Evolutionary conservation across 2,329 filamentous ascomycete species (phyloP).

Genomic region (Zasmidium cellare): DNA sequence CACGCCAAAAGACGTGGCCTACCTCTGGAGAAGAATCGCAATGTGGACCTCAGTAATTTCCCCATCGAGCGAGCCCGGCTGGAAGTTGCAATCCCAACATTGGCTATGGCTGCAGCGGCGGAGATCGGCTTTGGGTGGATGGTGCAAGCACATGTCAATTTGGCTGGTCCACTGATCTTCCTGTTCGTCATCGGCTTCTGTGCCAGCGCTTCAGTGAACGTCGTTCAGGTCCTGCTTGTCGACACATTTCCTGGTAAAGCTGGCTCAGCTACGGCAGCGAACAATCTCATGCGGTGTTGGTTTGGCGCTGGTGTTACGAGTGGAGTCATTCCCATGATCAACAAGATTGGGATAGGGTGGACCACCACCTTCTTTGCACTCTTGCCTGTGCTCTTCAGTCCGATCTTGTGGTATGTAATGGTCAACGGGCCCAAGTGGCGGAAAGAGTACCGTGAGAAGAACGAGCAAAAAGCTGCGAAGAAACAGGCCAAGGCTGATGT

Average conservation of each 20-base stretch:
- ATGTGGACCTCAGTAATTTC: conserved; percentile 36
- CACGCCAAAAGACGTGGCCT: conserved; percentile 50
- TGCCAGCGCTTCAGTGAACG: conserved; percentile 59
- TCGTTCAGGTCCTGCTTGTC: not conserved
- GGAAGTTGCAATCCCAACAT: conserved; percentile 38
- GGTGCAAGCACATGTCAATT: conserved; percentile 26
- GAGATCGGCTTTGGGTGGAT: conserved; percentile 45
- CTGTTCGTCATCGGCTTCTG: conserved; percentile 54
- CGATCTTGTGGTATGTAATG: not conserved
- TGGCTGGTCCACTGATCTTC: conserved; percentile 45
- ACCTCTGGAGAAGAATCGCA: not conserved
- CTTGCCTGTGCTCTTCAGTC: not conserved
- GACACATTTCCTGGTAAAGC: conserved; percentile 35
- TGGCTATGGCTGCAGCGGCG: conserved; percentile 30
- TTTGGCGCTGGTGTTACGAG: conserved; percentile 38
- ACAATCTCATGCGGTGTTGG: conserved; percentile 35
- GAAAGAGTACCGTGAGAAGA: not conserved
- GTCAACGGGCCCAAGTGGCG: not conserved
- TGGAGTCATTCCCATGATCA: conserved; percentile 42
- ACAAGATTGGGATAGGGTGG: conserved; percentile 43
- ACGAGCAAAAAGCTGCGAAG: not conserved
- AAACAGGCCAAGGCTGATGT: not conserved
- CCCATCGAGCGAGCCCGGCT: conserved; percentile 49
- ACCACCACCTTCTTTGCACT: conserved; percentile 16
- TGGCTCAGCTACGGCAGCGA: conserved; percentile 41